Evolutionary conservation across 1,139 yeast species (phyloP), one percentile per base, ranked within the genome.

Genomic region (Candida buenavistaensis): DNA sequence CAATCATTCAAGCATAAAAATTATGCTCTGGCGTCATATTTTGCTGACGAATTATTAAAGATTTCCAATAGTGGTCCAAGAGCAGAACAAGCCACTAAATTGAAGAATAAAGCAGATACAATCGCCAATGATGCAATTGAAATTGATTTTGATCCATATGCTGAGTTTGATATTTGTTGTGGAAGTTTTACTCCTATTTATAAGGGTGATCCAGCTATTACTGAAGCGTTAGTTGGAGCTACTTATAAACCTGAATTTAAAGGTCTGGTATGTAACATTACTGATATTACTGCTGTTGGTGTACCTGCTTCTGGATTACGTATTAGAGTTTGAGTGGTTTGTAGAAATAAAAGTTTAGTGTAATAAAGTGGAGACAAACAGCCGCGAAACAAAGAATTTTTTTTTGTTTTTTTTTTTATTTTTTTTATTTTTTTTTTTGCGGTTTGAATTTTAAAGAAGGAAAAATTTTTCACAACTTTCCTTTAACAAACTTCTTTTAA

Each of bases 251-350:
- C 80, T 5, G 72, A 78, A 39, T 84, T 80, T 55, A 81, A 84
- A 68, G 97, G 96, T 33, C 75, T 76, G 47, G 53, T 88, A 28
- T 92, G 96, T 64, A 68, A 64, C 37, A 80, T 94, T 44, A 86
- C 97, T 5, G 64, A 72, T 30, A 71, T 94, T 45, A 84, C 97
- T 6, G 68, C 75, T 36, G 80, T 94, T 45, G 98, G 98, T 16
- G 88, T 89, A n/a, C 86, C 94, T 17, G 95, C 96, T n/a, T 84
- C 96, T 19, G 98, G 98, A 14, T 75, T 90, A 52, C 80, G 94
- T 47, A 71, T 80, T 32, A 59, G 57, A 45, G 14, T 20, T 15
- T 22, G 13, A 28, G 16, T 20, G 13, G 3, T 22, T n/a, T 22
- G 13, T 22, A 6, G 13, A n/a, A 22, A 21, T 6, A n/a, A 22